phyloP scores from a whole-genome alignment of 1,284 basidiomycete species.

The Singerocomus inundabilis region DNA sequence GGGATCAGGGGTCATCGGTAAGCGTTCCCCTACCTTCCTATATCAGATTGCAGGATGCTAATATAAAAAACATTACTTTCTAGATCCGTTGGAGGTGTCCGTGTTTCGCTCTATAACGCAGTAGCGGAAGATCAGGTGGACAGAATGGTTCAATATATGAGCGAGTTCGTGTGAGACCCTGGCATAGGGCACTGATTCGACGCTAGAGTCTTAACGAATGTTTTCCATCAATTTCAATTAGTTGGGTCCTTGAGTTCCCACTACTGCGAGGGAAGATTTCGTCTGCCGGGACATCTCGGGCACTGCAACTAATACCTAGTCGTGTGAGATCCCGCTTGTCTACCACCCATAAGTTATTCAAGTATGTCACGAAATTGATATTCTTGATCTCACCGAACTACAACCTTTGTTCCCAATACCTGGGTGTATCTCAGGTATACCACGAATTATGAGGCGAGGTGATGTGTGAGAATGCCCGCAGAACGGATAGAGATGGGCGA shows the following conservation, averaged over 20 bases:
- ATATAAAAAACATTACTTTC: background rate
- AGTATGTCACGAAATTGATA: too few species aligned
- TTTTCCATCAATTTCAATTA: background rate
- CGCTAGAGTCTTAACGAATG: background rate
- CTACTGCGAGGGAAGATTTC: too few species aligned
- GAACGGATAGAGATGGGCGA: too few species aligned
- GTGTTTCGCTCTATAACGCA: conserved; percentile 95
- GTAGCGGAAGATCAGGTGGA: conserved; percentile 78
- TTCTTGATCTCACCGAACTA: too few species aligned
- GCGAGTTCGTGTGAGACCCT: conserved; percentile 44
- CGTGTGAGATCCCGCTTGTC: too few species aligned
- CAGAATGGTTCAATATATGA: conserved; percentile 59
- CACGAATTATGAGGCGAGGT: too few species aligned
- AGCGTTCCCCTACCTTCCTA: conserved; percentile 32
- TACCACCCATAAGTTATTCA: too few species aligned
- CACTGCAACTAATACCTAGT: too few species aligned
- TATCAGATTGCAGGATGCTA: conserved; percentile 1
- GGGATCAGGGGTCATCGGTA: conserved; percentile 91
- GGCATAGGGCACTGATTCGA: conserved; percentile 10
- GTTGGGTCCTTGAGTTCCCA: background rate
- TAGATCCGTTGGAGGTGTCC: conserved; percentile 78
- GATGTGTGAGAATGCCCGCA: too few species aligned
- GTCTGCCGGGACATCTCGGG: too few species aligned
- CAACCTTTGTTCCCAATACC: too few species aligned
- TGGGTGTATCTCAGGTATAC: too few species aligned